phyloP scores from a whole-genome alignment of 805 yeast species.

The Candida khao-thaluensis region DNA sequence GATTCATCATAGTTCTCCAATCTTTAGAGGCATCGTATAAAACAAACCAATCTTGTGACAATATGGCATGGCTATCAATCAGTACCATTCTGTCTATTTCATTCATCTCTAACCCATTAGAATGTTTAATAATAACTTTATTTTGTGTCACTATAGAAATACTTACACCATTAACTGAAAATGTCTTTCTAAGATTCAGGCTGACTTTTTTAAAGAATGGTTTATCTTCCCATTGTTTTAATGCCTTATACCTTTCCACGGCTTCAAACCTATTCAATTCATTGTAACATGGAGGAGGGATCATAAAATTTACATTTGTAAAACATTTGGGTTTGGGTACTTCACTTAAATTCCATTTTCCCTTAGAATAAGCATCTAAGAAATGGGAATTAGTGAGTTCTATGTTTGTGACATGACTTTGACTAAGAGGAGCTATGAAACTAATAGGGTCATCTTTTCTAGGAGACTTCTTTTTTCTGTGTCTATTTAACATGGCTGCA shows the following conservation, averaged over 20 bases:
- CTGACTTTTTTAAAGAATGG: constrained; percentile 38
- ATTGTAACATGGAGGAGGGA: constrained; percentile 58
- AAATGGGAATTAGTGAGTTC: constrained; percentile 49
- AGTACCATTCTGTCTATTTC: constrained; percentile 56
- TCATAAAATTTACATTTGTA: constrained; percentile 43
- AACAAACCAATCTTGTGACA: constrained; percentile 55
- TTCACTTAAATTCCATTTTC: constrained; percentile 54
- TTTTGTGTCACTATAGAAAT: constrained; percentile 56
- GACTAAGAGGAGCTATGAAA: constrained; percentile 22
- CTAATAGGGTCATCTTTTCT: constrained; percentile 1
- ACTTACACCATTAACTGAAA: constrained; percentile 52
- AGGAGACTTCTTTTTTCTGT: constrained; percentile 4
- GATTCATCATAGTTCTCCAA: constrained; percentile 67
- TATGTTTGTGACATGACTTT: constrained; percentile 21
- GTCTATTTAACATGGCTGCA: constrained; percentile 8
- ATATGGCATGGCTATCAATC: constrained; percentile 66
- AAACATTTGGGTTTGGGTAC: constrained; percentile 58
- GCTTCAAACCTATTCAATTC: constrained; percentile 47
- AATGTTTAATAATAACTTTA: constrained; percentile 50
- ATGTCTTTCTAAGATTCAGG: constrained; percentile 37
- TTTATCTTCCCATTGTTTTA: constrained; percentile 52
- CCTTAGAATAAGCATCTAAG: constrained; percentile 53
- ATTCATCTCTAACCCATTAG: constrained; percentile 46
- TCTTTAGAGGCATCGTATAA: constrained; percentile 61
- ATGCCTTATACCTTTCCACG: constrained; percentile 39